A percentile compares a stretch with the other conserved stretches of the same genome.
Conservation (phyloP, 176 grass and related monocot genomes). For the Raddia distichophylla region DNA sequence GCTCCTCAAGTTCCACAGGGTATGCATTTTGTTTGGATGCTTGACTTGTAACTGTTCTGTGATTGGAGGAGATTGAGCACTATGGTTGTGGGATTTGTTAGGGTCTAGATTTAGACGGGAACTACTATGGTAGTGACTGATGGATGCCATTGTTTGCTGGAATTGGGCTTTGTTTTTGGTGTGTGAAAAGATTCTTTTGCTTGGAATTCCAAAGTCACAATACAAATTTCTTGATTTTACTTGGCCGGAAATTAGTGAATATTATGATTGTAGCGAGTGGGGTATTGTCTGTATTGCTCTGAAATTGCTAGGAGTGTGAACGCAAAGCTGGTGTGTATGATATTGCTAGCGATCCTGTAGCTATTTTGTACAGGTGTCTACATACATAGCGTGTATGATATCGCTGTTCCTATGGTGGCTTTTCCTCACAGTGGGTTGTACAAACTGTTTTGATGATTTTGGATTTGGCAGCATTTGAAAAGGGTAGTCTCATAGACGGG, state of each 20-base stretch:
- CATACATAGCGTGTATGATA: background rate
- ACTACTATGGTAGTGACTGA: constrained; percentile 4
- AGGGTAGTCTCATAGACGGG: background rate
- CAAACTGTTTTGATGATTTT: constrained; percentile 25
- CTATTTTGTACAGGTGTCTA: constrained; percentile 16
- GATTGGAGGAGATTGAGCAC: background rate
- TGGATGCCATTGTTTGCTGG: constrained; percentile 1
- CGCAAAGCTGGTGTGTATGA: constrained; percentile 10
- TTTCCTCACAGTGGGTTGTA: background rate
- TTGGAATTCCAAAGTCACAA: background rate
- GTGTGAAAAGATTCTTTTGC: background rate
- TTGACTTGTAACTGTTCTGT: constrained; percentile 22
- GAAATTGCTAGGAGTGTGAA: background rate
- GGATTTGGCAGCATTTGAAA: background rate
- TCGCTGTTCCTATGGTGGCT: background rate
- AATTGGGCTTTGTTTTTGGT: background rate
- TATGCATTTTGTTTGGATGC: constrained; percentile 10
- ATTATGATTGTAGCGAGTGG: background rate
- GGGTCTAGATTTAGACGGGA: constrained; percentile 26
- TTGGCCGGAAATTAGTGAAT: background rate
- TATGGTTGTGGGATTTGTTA: background rate
- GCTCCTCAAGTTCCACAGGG: constrained; percentile 87
- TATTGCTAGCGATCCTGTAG: background rate
- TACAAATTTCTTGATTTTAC: background rate
- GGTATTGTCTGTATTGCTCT: background rate